Evolutionary conservation across 116 monocot species (phyloP), one percentile per base, ranked within the genome.

Genomic region (Thalassia testudinum): DNA sequence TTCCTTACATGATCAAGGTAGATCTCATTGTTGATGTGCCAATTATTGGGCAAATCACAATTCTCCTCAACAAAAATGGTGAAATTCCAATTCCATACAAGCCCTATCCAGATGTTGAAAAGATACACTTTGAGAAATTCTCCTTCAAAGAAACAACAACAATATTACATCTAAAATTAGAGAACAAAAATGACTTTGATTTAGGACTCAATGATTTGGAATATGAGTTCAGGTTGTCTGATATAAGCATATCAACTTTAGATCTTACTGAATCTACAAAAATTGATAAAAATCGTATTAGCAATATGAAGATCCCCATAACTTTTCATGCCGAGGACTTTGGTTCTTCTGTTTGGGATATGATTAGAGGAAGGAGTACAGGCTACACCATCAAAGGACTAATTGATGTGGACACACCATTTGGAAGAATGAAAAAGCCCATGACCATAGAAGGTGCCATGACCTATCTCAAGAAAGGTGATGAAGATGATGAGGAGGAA

Each of bases 31-130:
- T 97, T n/a, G 95, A 88, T 68, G 77, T 97, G 7, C 95, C 95
- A 7, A 65, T 97, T 27, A 57, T 97, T 72, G 85, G 85, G 30
- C 78, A 82, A 42, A 19, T 97, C 16, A 88, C 89, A 21, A 37
- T 97, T 34, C 95, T 89, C 27, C 34, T 97, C 6, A 69, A 97
- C 71, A 97, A 88, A 64, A 88, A 43, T 1, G 89, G 89, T 21
- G 85, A 95, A 62, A 95, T 95, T 47, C 95, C 95, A n/a, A 62
- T 97, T 7, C 95, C 95, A 26, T 97, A 89, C 70, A 89, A 82
- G 72, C 95, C 85, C 0, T 88, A 97, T 57, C 58, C 85, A 18
- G 82, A 97, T 70, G 50, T 97, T 21, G 75, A 82, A 11, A 88
- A 85, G 68, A 74, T 88, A 57, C 59, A 70, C 37, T 97, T 97